A percentile compares a stretch with the other conserved stretches of the same genome.
These are phyloP conservation scores for Cucurbita ficifolia DNA, from an alignment of 306 rosid genomes.

Conservation along the genomic window DNA sequence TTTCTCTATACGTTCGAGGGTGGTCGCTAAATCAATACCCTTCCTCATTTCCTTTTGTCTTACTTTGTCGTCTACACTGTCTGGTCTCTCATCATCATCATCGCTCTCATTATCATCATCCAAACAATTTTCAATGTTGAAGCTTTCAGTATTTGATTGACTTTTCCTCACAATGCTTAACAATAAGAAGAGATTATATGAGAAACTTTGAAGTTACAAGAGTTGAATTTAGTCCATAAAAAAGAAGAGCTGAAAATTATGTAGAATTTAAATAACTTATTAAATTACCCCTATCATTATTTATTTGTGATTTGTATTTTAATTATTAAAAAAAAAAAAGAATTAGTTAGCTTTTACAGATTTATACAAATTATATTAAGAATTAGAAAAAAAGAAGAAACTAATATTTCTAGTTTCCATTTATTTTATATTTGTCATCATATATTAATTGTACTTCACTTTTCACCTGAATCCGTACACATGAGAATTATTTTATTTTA, in stretches of 20 bases:
- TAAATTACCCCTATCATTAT: neutral
- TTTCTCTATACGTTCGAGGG: constrained; percentile 95
- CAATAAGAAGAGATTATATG: neutral
- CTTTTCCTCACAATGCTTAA: constrained; percentile 47
- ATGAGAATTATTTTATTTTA: neutral
- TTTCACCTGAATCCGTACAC: neutral
- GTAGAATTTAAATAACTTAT: neutral
- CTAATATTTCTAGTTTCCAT: too few species aligned
- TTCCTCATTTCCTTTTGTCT: constrained; percentile 73
- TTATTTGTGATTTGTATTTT: neutral
- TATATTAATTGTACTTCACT: neutral
- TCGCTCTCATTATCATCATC: constrained; percentile 30
- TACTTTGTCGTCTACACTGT: constrained; percentile 38
- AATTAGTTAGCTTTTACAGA: too few species aligned
- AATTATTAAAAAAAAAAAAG: too few species aligned
- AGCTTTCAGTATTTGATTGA: constrained; percentile 28
- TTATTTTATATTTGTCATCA: neutral
- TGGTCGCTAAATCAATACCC: constrained; percentile 96
- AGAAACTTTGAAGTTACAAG: neutral
- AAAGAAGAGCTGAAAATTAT: neutral
- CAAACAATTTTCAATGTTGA: constrained; percentile 18
- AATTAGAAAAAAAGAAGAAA: too few species aligned
- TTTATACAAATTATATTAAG: too few species aligned
- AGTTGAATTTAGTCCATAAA: neutral
- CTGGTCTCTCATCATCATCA: constrained; percentile 45